Conservation (phyloP, 768 basidiomycete species). For the Terana coerulea region DNA sequence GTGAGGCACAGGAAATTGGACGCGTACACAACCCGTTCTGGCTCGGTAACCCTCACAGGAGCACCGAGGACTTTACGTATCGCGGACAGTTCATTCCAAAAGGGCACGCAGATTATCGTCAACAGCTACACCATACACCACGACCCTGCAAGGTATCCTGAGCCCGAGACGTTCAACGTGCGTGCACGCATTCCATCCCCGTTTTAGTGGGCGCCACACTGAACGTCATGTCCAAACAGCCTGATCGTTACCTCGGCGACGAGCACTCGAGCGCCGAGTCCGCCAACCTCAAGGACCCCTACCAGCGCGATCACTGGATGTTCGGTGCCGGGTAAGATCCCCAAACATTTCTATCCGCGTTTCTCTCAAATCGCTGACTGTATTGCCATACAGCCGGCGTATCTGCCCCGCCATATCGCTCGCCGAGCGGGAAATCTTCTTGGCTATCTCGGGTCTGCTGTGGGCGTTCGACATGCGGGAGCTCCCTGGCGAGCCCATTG, state of each 20-base stretch:
- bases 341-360: no score
- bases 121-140: constrained; percentile 23
- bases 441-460: constrained; percentile 28
- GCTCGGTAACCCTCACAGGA: constrained; percentile 24
- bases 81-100: constrained; percentile 25
- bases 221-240: no score
- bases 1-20: constrained; percentile 14
- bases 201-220: not conserved
- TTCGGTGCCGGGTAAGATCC: not conserved
- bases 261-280: not conserved
- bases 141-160: constrained; percentile 32
- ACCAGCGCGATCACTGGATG: constrained; percentile 33
- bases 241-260: no score
- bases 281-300: no score
- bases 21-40: constrained; percentile 24
- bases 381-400: not conserved
- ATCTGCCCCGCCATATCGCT: not conserved
- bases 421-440: not conserved
- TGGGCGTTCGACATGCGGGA: constrained; percentile 42
- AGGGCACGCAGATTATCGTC: constrained; percentile 21
- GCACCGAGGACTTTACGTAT: constrained; percentile 27
- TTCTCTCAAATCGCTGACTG: not conserved
- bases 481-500: constrained; percentile 39
- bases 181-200: no score
- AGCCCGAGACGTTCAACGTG: constrained; percentile 29